Base-by-base conservation (phyloP, 1,284 basidiomycete genomes). In the Sanghuangporus weigelae region DNA sequence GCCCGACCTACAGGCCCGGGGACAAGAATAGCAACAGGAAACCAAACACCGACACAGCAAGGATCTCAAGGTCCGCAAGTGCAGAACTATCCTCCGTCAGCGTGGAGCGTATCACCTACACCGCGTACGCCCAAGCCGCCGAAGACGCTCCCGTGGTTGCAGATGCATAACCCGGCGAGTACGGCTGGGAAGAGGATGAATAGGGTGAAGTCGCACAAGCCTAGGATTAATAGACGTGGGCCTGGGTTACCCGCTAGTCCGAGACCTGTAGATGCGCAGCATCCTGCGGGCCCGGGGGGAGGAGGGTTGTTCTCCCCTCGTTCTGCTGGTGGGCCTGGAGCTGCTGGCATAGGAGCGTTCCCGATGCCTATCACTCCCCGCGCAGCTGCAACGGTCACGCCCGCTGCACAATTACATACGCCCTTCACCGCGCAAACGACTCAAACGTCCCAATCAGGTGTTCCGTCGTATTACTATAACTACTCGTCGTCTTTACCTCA, bases 31-130 rank as follows among this genome's bases (percentile, higher is more conserved):
- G 16, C 12, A 16, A 2, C 2, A 16, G 16, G 16, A 6, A 46
- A 46, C 44, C 44, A n/a, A 46, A 16, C 44, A 1, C 7, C 21
- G 12, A 16, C 44, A 1, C 7, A 46, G 54, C 16, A 16, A 55
- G 6, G 71, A 69, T 16, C 72, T 4, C 26, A 3, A 31, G 26
- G 3, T 31, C 26, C 26, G 3, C 26, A 71, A 6, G 67, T 68
- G 10, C 60, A 63, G 14, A 71, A 70, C 19, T 70, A 69, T 19
- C 72, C 73, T 31, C 59, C 70, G 23, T 76, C 80, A 4, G 72
- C 74, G 1, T 78, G 78, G 77, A 80, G 80, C 6, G 70, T 74
- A 36, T 79, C 80, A 0, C 78, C 44, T 46, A 46, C n/a, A 46
- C 44, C 44, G 7, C 44, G 44, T n/a, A 19, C 44, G 16, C 44